Base-by-base conservation (phyloP, 1,284 basidiomycete genomes). In the Anthracocystis panici-leucophaei region DNA sequence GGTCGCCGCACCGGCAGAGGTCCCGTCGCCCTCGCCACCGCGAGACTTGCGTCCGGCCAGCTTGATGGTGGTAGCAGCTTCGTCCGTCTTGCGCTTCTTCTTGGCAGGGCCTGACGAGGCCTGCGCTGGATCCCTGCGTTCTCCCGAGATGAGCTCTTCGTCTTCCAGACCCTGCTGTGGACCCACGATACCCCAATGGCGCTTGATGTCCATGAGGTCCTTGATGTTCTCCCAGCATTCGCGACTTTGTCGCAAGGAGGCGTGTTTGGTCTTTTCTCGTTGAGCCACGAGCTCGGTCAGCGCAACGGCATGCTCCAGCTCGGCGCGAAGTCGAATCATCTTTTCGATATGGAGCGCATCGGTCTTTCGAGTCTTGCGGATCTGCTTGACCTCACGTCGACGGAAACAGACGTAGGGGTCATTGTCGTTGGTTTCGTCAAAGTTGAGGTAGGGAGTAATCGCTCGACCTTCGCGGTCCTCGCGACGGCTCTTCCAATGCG, bases 351-450 rank as follows among this genome's bases (percentile, higher is more conserved):
- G 82, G 11, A 82, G 77, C 3, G 73, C 79, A 66, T 84, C 83
- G 10, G 83, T 82, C 73, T 84, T 84, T 25, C 95, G 91, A 0
- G 96, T 99, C 87, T 99, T 98, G 66, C 96, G 91, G 25, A 94
- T 90, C 14, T 93, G 91, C 85, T 98, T 98, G 85, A 93, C 92
- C 83, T 99, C 96, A 65, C 95, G 91, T 59, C 96, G 90, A 44
- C 97, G 91, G 89, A 99, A 99, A 87, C 97, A 99, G 55, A 98
- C 94, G 77, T 98, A 99, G 0, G 97, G 97, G 83, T 98, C 95
- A 67, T 94, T 95, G 57, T 92, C 91, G 86, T 97, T 96, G 40
- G 92, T 90, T 87, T 98, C 96, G 85, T 99, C 95, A 75, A 90
- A 84, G 69, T 84, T 84, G 64, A 84, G 77, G n/a, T 31, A 50